These are phyloP conservation scores for Deinandra increscens DNA, from an alignment of 129 eudicot genomes.

Conservation along the genomic window DNA sequence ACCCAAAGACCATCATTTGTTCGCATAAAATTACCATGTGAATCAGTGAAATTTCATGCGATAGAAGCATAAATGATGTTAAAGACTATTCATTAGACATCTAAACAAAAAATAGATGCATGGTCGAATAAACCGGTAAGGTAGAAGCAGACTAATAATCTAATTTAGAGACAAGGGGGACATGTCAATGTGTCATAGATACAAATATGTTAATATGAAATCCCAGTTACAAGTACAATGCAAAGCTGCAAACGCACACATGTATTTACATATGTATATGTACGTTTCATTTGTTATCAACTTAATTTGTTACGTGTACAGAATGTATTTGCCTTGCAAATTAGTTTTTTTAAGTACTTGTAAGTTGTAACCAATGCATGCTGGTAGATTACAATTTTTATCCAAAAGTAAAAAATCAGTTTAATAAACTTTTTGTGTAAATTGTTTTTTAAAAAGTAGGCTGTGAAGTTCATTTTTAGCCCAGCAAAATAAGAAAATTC, in stretches of 20 bases:
- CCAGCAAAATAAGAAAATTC: background rate
- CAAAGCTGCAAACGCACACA: background rate
- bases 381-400: background rate
- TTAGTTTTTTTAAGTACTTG: background rate
- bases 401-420: background rate
- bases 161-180: background rate
- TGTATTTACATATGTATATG: background rate
- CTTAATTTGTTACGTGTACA: background rate
- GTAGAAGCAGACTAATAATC: background rate
- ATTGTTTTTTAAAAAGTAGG: too few species aligned
- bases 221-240: background rate
- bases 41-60: background rate
- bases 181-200: background rate
- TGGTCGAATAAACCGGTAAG: background rate
- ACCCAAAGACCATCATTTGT: background rate
- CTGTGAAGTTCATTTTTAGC: background rate
- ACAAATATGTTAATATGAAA: background rate
- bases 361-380: background rate
- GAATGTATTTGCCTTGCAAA: background rate
- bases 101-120: background rate
- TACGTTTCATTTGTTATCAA: background rate
- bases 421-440: background rate
- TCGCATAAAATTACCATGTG: background rate
- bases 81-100: background rate
- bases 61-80: background rate